Evolutionary conservation across 2,329 filamentous ascomycete species (phyloP), one percentile per base, ranked within the genome.

Genomic region (Thyridium curvatum): DNA sequence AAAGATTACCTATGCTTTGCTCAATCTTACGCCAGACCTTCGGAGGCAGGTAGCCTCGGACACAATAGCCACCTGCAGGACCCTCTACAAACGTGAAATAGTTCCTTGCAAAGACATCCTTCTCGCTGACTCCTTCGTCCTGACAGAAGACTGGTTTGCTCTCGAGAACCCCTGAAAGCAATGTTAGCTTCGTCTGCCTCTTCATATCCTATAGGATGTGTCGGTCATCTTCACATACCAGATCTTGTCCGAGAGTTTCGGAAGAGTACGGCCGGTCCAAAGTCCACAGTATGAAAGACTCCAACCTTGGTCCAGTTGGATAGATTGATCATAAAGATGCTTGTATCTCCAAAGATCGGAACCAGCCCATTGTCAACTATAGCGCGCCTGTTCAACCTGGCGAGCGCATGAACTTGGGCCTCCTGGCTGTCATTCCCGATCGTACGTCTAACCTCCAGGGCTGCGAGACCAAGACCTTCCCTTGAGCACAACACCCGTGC

Each of bases 371-470:
- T 12, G 6, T 38, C 38, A 8, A 34, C 45, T 2, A 58, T 35
- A 0, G 49, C 41, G 6, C 44, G 44, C 4, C 45, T 6, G 12
- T 55, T 18, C n/a, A 40, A 15, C 13, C 53, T 50, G 32, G 54
- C 43, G 28, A 53, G 50, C 10, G 42, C 45, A 3, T 39, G 38
- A 8, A 49, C 34, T 29, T 51, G 46, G 28, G 35, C 32, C 38
- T 48, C 44, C 5, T 39, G 36, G 4, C 41, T 39, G 43, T 51
- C 46, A 37, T 41, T 39, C 2, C 33, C 30, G 12, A 52, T 34
- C 3, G 42, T 31, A 2, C 29, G 15, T 12, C 51, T 44, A 9
- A 45, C 32, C n/a, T 30, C 30, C 12, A 45, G 35, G 2, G 50
- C 49, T 12, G 46, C 33, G 4, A 36, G 26, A 3, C 49, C 50